Percentiles rank a stretch among this genome's conserved stretches.
Evolutionary conservation across 257 asterid genomes (phyloP).

Genomic region (Solanum gandarillasii): DNA sequence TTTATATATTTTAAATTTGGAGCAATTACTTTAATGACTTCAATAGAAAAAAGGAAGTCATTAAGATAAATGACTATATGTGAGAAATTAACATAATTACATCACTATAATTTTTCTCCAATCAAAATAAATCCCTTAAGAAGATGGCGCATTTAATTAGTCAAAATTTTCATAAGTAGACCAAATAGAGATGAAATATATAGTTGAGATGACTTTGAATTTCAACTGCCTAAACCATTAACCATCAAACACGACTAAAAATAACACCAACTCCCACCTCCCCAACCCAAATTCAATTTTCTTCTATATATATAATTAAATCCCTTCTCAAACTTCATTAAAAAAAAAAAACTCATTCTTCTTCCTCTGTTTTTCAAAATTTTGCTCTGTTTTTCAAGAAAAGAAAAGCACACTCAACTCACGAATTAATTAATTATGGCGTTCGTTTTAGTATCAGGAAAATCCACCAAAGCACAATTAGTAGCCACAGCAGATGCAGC

Average conservation of each 20-base stretch:
- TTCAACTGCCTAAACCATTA: not conserved
- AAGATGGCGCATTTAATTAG: not conserved
- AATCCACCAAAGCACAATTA: not conserved
- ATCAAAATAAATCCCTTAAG: not conserved
- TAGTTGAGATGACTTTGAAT: not conserved
- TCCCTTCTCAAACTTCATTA: not conserved
- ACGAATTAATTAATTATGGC: not conserved
- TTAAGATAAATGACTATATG: not conserved
- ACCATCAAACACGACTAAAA: not conserved
- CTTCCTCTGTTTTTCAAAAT: not conserved
- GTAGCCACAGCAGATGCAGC: conserved; percentile 18
- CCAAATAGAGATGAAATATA: not conserved
- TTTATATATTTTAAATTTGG: too few relatives aligned
- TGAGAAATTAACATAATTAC: not conserved
- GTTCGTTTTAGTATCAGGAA: not conserved
- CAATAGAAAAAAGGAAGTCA: not conserved
- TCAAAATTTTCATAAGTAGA: not conserved
- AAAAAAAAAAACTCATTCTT: not conserved
- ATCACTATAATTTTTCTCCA: not conserved
- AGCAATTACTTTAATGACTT: not conserved
- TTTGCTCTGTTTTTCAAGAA: not conserved
- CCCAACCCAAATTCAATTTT: not conserved
- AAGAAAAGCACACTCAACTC: not conserved
- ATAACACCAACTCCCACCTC: not conserved
- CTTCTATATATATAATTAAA: not conserved